Percentiles rank a stretch among this genome's conserved stretches.
Evolutionary conservation across 345 rosid genomes (phyloP).

Genomic region (Citrus hindsii): DNA sequence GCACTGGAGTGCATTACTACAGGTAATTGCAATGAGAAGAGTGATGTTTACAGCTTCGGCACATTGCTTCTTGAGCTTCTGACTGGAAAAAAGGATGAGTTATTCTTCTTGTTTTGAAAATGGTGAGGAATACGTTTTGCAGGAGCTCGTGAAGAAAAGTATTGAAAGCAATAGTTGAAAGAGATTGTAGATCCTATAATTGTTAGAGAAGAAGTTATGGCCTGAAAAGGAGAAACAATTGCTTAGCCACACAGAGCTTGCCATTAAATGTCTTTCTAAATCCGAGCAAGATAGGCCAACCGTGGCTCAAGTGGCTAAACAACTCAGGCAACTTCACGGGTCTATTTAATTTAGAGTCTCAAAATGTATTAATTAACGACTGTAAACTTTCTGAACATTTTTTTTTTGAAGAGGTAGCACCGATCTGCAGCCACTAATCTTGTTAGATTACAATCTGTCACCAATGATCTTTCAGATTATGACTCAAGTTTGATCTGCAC

Average conservation of each 20-base stretch:
- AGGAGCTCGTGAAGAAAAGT: not conserved
- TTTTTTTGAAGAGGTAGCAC: not conserved
- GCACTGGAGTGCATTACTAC: not conserved
- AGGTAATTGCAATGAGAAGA: conserved; percentile 1
- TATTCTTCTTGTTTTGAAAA: not conserved
- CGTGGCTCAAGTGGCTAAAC: conserved; percentile 18
- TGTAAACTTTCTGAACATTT: not conserved
- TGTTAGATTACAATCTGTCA: too few relatives aligned
- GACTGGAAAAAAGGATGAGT: not conserved
- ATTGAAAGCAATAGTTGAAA: not conserved
- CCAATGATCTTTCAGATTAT: too few relatives aligned
- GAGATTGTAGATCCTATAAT: conserved; percentile 6
- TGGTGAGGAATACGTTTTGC: not conserved
- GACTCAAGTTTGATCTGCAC: too few relatives aligned
- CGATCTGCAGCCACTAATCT: too few relatives aligned
- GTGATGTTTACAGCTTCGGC: not conserved
- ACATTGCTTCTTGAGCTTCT: not conserved
- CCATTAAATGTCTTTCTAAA: not conserved
- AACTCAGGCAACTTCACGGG: not conserved
- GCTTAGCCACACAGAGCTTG: not conserved
- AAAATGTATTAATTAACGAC: not conserved
- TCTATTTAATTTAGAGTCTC: not conserved
- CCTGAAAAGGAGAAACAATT: not conserved
- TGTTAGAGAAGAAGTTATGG: not conserved
- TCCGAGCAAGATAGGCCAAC: conserved; percentile 14